Evolutionary conservation across 2,329 filamentous ascomycete species (phyloP).

Genomic region (Fusarium multiceps): DNA sequence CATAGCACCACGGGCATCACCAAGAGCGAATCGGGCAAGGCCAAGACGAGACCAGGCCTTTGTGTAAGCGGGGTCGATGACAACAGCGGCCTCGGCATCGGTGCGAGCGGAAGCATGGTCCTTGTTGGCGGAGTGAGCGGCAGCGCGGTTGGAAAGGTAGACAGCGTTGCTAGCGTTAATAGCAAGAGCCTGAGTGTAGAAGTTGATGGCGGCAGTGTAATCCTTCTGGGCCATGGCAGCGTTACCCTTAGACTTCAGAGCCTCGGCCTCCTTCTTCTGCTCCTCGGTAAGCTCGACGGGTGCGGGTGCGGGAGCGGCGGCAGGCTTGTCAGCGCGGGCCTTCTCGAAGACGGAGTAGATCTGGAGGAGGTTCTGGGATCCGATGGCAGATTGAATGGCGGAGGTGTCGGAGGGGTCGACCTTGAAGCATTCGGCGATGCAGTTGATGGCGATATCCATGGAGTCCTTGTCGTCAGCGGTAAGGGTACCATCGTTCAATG

Average conservation of each 20-base stretch:
- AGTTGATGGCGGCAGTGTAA: constrained; percentile 82
- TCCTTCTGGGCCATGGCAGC: constrained; percentile 95
- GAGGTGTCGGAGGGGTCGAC: constrained; percentile 84
- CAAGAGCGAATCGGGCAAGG: constrained; percentile 89
- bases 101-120: constrained; percentile 86
- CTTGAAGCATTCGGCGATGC: constrained; percentile 95
- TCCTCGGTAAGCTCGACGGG: constrained; percentile 58
- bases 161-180: constrained; percentile 89
- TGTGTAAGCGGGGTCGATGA: constrained; percentile 90
- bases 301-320: constrained; percentile 48
- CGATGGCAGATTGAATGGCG: constrained; percentile 80
- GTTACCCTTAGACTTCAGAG: constrained; percentile 90
- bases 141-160: constrained; percentile 97
- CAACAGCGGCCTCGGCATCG: constrained; percentile 91
- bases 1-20: constrained; percentile 90
- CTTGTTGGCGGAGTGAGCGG: constrained; percentile 85
- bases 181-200: constrained; percentile 87
- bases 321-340: constrained; percentile 65
- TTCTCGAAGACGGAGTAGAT: constrained; percentile 98
- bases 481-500: constrained; percentile 88
- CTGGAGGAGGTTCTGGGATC: constrained; percentile 85
- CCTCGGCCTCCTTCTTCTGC: constrained; percentile 84
- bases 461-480: constrained; percentile 89
- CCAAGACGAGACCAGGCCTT: constrained; percentile 97
- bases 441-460: constrained; percentile 93